phyloP scores from a whole-genome alignment of 2,329 filamentous ascomycete species.

The Mollisia scopiformis region DNA sequence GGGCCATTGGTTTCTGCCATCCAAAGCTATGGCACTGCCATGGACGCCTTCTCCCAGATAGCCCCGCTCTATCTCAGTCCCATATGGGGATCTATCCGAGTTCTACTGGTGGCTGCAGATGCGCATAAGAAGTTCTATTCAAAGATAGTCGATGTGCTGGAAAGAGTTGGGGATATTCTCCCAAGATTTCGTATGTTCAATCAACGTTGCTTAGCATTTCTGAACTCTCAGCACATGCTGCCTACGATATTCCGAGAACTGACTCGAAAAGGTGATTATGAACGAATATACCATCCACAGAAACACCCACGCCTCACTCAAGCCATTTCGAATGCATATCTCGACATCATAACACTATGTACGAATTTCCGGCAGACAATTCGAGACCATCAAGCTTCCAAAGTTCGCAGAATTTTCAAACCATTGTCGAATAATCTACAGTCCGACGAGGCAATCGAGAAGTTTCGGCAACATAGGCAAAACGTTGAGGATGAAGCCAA shows the following conservation, averaged over 20 bases:
- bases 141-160: slow-evolving; percentile 14
- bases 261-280: slow-evolving; percentile 12
- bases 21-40: slow-evolving; percentile 15
- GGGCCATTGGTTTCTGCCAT: slow-evolving; percentile 16
- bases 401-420: slow-evolving; percentile 10
- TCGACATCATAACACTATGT: slow-evolving; percentile 24
- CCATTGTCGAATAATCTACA: slow-evolving; percentile 8
- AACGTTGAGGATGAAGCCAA: slow-evolving; percentile 18
- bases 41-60: slow-evolving; percentile 16
- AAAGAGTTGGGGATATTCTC: slow-evolving; percentile 19
- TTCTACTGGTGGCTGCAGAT: slow-evolving; percentile 13
- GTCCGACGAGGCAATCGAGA: slow-evolving; percentile 13
- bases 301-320: slow-evolving; percentile 18
- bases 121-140: slow-evolving; percentile 16
- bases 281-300: slow-evolving; percentile 16
- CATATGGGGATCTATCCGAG: slow-evolving; percentile 19
- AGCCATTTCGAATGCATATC: slow-evolving; percentile 19
- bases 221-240: too few species aligned
- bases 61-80: slow-evolving; percentile 15
- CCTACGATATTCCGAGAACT: too few species aligned
- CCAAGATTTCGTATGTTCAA: slow-evolving; percentile 3
- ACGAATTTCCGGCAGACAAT: slow-evolving; percentile 14
- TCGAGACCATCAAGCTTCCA: slow-evolving; percentile 11
- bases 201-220: too few species aligned
- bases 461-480: slow-evolving; percentile 18